Evolutionary conservation across 1,284 basidiomycete species (phyloP).

Genomic region (Hypsizygus ulmarius): DNA sequence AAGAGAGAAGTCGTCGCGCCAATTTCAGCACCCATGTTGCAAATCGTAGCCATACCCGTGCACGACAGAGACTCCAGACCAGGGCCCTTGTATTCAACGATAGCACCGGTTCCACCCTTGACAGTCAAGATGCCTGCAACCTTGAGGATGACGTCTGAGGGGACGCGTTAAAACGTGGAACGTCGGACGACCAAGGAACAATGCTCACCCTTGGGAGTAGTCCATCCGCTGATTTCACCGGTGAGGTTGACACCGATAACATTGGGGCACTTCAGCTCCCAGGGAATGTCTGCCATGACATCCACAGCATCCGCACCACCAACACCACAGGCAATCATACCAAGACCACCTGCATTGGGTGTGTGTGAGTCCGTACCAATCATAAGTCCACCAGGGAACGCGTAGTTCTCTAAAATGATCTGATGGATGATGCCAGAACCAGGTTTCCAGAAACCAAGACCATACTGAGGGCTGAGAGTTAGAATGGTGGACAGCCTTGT

Average conservation of each 20-base stretch:
- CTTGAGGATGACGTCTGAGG: constrained; percentile 90
- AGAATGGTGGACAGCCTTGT: constrained; percentile 7
- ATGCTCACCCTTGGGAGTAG: constrained; percentile 86
- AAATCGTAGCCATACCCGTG: constrained; percentile 99
- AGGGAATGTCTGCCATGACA: constrained; percentile 96
- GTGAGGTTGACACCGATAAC: constrained; percentile 97
- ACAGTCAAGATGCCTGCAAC: constrained; percentile 97
- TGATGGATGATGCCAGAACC: constrained; percentile 99
- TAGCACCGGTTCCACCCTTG: constrained; percentile 97
- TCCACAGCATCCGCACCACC: constrained; percentile 99
- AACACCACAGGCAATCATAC: constrained; percentile 98
- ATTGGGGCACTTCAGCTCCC: constrained; percentile 99
- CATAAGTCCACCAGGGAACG: constrained; percentile 98
- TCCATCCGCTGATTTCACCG: constrained; percentile 96
- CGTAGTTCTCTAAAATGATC: constrained; percentile 98
- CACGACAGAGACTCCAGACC: constrained; percentile 96
- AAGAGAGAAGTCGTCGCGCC: constrained; percentile 98
- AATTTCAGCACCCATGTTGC: constrained; percentile 99
- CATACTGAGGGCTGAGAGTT: constrained; percentile 65
- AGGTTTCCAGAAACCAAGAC: constrained; percentile 99
- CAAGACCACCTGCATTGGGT: constrained; percentile 98
- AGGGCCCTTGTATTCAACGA: constrained; percentile 92
- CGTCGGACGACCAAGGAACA: not conserved
- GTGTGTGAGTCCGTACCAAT: constrained; percentile 99
- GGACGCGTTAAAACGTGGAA: not conserved